Evolutionary conservation across 306 rosid species (phyloP).

Genomic region (Quercus bicolor): DNA sequence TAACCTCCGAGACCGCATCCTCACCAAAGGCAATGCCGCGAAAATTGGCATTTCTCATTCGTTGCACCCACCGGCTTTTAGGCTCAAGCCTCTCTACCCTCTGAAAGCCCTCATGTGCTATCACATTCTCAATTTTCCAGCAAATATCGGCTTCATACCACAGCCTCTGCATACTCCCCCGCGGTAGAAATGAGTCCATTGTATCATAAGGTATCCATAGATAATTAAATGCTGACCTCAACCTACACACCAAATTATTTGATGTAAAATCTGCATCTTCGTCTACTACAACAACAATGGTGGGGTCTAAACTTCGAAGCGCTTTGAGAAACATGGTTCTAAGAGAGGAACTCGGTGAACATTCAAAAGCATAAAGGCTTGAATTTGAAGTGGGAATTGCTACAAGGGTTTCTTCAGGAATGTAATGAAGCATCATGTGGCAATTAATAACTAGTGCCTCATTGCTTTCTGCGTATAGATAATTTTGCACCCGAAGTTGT

Average conservation of each 20-base stretch:
- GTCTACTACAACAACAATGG: conserved; percentile 60
- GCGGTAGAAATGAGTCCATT: conserved; percentile 65
- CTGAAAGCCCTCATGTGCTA: conserved; percentile 73
- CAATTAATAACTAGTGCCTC: conserved; percentile 79
- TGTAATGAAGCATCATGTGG: conserved; percentile 91
- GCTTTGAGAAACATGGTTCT: conserved; percentile 62
- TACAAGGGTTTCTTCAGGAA: conserved; percentile 62
- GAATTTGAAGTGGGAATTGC: not conserved
- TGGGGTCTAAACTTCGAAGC: conserved; percentile 64
- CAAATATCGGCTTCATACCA: conserved; percentile 85
- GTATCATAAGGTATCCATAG: conserved; percentile 95
- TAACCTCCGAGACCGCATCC: conserved; percentile 66
- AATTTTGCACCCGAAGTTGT: conserved; percentile 60
- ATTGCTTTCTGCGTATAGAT: conserved; percentile 33
- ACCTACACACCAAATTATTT: conserved; percentile 45
- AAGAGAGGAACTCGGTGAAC: conserved; percentile 24
- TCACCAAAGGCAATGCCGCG: conserved; percentile 55
- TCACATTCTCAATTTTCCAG: conserved; percentile 89
- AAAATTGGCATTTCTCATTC: conserved; percentile 63
- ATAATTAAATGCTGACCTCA: conserved; percentile 79
- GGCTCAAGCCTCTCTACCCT: conserved; percentile 73
- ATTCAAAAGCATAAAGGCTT: conserved; percentile 3
- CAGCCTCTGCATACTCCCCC: conserved; percentile 74
- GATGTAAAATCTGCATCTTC: conserved; percentile 90
- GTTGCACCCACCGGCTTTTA: conserved; percentile 59